Conservation (phyloP, 495 filamentous ascomycete species). For the Bombardia bombarda region DNA sequence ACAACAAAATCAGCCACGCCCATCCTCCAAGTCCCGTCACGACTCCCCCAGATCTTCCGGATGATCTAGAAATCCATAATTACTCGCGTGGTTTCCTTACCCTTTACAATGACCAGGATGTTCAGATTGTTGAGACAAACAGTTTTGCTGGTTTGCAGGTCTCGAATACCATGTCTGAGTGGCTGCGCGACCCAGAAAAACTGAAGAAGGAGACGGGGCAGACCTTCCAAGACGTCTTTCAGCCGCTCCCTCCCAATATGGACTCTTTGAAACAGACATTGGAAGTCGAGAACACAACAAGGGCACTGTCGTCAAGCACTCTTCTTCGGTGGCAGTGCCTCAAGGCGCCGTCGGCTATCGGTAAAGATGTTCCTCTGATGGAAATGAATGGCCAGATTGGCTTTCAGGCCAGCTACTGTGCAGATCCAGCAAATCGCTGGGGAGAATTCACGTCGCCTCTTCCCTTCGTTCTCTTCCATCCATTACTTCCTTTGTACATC, state of each 20-base stretch:
- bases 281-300: conserved; percentile 37
- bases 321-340: conserved; percentile 63
- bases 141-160: conserved; percentile 62
- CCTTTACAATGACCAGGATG: conserved; percentile 56
- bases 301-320: conserved; percentile 31
- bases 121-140: conserved; percentile 52
- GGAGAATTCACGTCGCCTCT: conserved; percentile 66
- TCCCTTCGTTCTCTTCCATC: conserved; percentile 80
- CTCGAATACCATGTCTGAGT: conserved; percentile 57
- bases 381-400: conserved; percentile 85
- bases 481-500: conserved; percentile 76
- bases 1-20: conserved; percentile 27
- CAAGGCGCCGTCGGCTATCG: conserved; percentile 48
- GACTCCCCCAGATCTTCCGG: conserved; percentile 47
- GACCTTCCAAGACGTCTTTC: conserved; percentile 43
- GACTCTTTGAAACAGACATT: conserved; percentile 24
- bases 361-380: conserved; percentile 63
- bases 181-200: conserved; percentile 58
- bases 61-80: conserved; percentile 47
- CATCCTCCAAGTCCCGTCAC: conserved; percentile 48
- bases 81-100: conserved; percentile 68
- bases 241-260: conserved; percentile 27
- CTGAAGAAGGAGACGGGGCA: conserved; percentile 37
- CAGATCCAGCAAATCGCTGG: conserved; percentile 68
- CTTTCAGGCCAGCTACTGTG: conserved; percentile 65